phyloP scores from a whole-genome alignment of 108 stramenopile species.

The Fragilariopsis cylindrus region DNA sequence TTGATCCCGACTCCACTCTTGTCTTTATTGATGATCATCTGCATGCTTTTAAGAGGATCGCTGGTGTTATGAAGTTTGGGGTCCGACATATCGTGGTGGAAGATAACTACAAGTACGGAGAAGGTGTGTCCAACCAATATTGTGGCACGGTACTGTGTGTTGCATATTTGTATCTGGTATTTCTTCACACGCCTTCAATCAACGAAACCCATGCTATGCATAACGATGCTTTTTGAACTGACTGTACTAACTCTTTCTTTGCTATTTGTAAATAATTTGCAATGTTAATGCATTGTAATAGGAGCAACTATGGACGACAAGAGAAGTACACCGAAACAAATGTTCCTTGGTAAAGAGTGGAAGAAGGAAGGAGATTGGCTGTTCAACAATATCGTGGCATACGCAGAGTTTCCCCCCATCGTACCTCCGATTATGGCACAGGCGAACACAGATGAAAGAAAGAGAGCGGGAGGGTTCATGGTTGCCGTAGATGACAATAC shows the following conservation, averaged over 20 bases:
- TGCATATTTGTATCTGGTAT: too few relatives aligned
- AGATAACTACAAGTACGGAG: constrained; percentile 38
- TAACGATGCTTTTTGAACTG: too few relatives aligned
- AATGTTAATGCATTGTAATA: too few relatives aligned
- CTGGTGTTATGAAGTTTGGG: constrained; percentile 23
- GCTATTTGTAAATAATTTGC: too few relatives aligned
- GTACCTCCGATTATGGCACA: not conserved
- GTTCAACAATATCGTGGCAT: not conserved
- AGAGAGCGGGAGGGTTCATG: not conserved
- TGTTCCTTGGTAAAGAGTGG: not conserved
- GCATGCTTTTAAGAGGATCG: not conserved
- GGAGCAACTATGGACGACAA: too few relatives aligned
- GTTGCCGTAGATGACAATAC: too few relatives aligned
- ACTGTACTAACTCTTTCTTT: too few relatives aligned
- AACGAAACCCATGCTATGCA: too few relatives aligned
- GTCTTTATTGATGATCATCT: constrained; percentile 39
- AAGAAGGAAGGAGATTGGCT: not conserved
- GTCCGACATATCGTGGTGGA: constrained; percentile 33
- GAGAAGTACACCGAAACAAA: too few relatives aligned
- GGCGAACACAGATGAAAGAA: not conserved
- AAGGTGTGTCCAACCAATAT: constrained; percentile 10
- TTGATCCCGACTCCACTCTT: constrained; percentile 22
- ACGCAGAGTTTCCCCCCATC: not conserved
- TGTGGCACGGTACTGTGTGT: too few relatives aligned
- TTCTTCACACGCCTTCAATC: too few relatives aligned